These are phyloP conservation scores for Myxozyma geophila DNA, from an alignment of 805 yeast genomes.

Conservation along the genomic window DNA sequence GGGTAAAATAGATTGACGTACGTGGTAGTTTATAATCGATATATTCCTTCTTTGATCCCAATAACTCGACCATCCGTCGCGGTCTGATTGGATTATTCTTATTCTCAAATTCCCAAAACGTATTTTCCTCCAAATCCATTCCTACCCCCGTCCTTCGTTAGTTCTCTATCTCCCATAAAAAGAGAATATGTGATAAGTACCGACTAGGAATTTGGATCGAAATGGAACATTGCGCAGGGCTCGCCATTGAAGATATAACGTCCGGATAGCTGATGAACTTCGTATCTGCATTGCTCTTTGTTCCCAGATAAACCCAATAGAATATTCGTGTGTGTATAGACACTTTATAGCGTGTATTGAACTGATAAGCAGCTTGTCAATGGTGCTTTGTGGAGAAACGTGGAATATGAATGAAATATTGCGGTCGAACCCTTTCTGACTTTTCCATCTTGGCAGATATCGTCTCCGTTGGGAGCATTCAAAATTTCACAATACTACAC, in stretches of 20 bases:
- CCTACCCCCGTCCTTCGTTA: conserved; percentile 44
- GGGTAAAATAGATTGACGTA: conserved; percentile 17
- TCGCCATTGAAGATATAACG: conserved; percentile 56
- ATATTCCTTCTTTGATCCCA: conserved; percentile 52
- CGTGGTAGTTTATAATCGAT: conserved; percentile 63
- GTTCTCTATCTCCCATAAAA: too few species aligned
- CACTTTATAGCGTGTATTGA: too few species aligned
- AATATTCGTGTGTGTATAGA: too few species aligned
- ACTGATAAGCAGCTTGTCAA: too few species aligned
- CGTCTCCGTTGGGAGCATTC: not conserved
- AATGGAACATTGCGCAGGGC: conserved; percentile 69
- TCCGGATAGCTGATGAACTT: conserved; percentile 14
- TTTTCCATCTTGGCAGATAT: too few species aligned
- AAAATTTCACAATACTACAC: not conserved
- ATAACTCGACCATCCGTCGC: conserved; percentile 68
- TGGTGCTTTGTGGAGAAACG: too few species aligned
- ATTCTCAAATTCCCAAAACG: conserved; percentile 79
- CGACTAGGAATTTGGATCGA: conserved; percentile 67
- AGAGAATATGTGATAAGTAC: conserved; percentile 30
- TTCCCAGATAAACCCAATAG: too few species aligned
- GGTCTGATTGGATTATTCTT: conserved; percentile 56
- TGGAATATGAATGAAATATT: too few species aligned
- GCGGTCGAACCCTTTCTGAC: too few species aligned
- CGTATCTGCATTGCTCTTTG: conserved; percentile 7
- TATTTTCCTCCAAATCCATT: conserved; percentile 80